Conservation (phyloP, 1,284 basidiomycete species). For the Trametes versicolor region DNA sequence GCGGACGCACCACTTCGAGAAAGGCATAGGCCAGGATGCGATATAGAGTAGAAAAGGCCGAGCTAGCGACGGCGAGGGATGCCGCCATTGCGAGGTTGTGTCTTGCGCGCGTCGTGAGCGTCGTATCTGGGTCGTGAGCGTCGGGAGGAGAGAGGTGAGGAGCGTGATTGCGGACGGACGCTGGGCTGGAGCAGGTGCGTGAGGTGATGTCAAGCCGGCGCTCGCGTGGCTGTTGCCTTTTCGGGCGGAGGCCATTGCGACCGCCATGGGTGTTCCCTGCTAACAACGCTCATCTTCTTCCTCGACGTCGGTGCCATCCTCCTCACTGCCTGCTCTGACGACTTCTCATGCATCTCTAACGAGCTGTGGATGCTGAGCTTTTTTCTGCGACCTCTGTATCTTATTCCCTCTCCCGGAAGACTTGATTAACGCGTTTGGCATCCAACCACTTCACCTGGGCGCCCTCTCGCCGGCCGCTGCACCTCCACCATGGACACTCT, state of each 20-base stretch:
- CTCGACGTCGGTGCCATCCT: conserved; percentile 1
- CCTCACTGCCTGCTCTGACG: conserved; percentile 12
- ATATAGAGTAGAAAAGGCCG: conserved; percentile 38
- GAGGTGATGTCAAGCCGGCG: conserved; percentile 23
- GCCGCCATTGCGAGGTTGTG: conserved; percentile 25
- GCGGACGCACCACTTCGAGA: conserved; percentile 38
- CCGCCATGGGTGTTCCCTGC: conserved; percentile 6
- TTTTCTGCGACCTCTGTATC: conserved; percentile 4
- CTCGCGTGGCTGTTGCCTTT: conserved; percentile 21
- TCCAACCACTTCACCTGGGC: conserved; percentile 14
- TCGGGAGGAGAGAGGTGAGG: conserved; percentile 4
- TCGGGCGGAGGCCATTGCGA: conserved; percentile 15
- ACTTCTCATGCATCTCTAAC: conserved; percentile 30
- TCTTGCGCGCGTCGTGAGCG: conserved; percentile 16
- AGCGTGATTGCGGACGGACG: conserved; percentile 2
- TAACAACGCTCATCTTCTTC: conserved; percentile 13
- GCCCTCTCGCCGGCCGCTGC: conserved; percentile 11
- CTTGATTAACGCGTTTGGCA: conserved; percentile 17
- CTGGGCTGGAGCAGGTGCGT: conserved; percentile 2
- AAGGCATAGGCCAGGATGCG: conserved; percentile 38
- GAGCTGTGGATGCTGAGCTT: conserved; percentile 15
- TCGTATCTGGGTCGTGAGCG: conserved; percentile 13
- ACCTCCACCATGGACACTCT: conserved; percentile 58
- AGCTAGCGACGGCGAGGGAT: conserved; percentile 34
- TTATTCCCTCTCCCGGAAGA: neutral